phyloP scores from a whole-genome alignment of 2,329 filamentous ascomycete species.

The Hypoxylon sp. region DNA sequence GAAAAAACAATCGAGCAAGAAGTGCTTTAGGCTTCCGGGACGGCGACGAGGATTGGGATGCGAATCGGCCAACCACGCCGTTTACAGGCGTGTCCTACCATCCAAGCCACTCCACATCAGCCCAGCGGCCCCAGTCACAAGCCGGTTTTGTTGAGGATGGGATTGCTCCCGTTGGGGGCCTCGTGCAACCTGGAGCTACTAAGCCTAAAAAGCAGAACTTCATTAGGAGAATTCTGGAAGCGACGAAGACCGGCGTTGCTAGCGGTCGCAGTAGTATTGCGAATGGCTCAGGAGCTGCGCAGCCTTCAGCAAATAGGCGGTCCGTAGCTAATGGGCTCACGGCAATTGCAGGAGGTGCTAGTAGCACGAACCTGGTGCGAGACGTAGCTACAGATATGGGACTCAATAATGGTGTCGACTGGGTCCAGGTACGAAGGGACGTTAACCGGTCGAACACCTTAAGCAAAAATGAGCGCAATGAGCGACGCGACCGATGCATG shows the following conservation, averaged over 20 bases:
- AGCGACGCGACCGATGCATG: constrained; percentile 89
- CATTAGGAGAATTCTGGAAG: constrained; percentile 95
- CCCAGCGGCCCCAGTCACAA: constrained; percentile 73
- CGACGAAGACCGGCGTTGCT: constrained; percentile 93
- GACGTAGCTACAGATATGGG: constrained; percentile 80
- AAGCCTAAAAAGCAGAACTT: constrained; percentile 89
- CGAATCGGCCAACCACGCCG: constrained; percentile 72
- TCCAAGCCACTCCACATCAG: constrained; percentile 81
- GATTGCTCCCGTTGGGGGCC: constrained; percentile 80
- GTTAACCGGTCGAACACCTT: constrained; percentile 95
- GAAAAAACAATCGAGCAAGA: constrained; percentile 76
- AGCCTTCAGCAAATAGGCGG: constrained; percentile 61
- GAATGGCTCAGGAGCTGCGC: constrained; percentile 65
- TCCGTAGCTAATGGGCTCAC: constrained; percentile 58
- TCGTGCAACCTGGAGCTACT: constrained; percentile 70
- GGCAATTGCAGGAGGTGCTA: constrained; percentile 64
- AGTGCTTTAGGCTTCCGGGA: constrained; percentile 76
- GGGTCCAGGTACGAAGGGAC: constrained; percentile 97
- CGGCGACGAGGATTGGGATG: constrained; percentile 60
- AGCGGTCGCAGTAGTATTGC: constrained; percentile 89
- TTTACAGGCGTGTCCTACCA: constrained; percentile 90
- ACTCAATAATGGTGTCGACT: constrained; percentile 76
- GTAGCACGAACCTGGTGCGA: constrained; percentile 57
- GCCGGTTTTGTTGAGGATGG: constrained; percentile 76
- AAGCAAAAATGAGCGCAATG: constrained; percentile 87